Conservation (phyloP, 768 basidiomycete species). For the Tephrocybe rancida region DNA sequence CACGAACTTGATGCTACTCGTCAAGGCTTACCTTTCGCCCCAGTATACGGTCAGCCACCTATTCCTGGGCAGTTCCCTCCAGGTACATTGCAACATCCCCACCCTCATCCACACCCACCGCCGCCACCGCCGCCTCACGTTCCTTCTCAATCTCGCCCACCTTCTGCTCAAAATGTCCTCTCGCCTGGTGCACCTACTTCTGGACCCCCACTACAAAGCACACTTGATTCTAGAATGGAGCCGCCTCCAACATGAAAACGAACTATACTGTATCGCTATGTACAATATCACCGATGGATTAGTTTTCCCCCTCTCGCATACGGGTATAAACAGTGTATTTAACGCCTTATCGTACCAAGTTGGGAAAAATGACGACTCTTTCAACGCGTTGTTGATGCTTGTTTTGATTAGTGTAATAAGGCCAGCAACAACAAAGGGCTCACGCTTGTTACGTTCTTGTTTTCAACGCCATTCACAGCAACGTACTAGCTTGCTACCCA, state of each 20-base stretch:
- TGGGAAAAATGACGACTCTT: not conserved
- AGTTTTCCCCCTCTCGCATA: not conserved
- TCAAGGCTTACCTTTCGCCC: slow-evolving; percentile 57
- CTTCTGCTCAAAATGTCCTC: slow-evolving; percentile 63
- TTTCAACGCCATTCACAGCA: too few relatives aligned
- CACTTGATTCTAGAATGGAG: slow-evolving; percentile 40
- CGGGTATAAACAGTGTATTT: slow-evolving; percentile 13
- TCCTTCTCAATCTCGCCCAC: slow-evolving; percentile 51
- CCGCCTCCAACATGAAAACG: slow-evolving; percentile 34
- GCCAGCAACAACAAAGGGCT: not conserved
- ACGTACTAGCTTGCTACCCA: too few relatives aligned
- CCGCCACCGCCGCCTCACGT: slow-evolving; percentile 30
- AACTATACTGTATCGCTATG: slow-evolving; percentile 11
- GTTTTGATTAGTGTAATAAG: not conserved
- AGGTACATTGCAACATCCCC: slow-evolving; percentile 46
- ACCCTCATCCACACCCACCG: slow-evolving; percentile 34
- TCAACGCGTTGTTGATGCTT: slow-evolving; percentile 13
- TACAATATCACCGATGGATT: slow-evolving; percentile 13
- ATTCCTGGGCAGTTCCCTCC: slow-evolving; percentile 46
- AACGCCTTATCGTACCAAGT: not conserved
- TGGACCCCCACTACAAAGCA: slow-evolving; percentile 23
- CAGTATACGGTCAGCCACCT: slow-evolving; percentile 52
- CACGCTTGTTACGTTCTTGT: too few relatives aligned
- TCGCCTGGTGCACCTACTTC: slow-evolving; percentile 36
- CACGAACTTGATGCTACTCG: slow-evolving; percentile 73